Conservation (phyloP, 1,139 yeast genomes). For the Kurtzmaniella quercitrusa region DNA sequence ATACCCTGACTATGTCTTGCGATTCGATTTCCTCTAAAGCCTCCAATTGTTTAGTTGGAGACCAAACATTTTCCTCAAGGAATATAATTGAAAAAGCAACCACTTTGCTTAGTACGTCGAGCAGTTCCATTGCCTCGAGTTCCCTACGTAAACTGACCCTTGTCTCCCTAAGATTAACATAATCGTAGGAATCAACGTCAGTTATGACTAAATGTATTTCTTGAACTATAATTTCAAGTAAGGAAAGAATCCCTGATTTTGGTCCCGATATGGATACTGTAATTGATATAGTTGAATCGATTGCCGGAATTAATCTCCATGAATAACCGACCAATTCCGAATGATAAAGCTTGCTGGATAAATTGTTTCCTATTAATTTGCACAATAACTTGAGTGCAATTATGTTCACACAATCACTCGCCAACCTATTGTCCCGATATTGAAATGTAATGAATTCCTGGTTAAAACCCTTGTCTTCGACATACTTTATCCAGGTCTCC, state of each 20-base stretch:
- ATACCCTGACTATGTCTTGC: conserved; percentile 7
- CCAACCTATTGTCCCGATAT: conserved; percentile 22
- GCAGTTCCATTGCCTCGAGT: conserved; percentile 34
- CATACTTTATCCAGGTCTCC: conserved; percentile 52
- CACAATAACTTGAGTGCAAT: conserved; percentile 48
- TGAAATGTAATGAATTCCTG: conserved; percentile 42
- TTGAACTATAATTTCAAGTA: conserved; percentile 21
- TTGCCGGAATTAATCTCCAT: conserved; percentile 52
- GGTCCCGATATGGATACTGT: conserved; percentile 50
- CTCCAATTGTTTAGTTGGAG: conserved; percentile 44
- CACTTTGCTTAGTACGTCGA: conserved; percentile 38
- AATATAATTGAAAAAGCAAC: conserved; percentile 45
- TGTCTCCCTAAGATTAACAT: conserved; percentile 36
- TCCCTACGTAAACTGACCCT: conserved; percentile 40
- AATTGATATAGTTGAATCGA: conserved; percentile 47
- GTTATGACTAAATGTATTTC: conserved; percentile 14
- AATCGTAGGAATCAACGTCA: conserved; percentile 15
- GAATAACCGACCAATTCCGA: conserved; percentile 49
- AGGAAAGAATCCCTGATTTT: conserved; percentile 26
- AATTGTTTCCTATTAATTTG: conserved; percentile 36
- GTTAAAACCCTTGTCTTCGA: conserved; percentile 17
- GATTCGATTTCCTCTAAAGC: conserved; percentile 26
- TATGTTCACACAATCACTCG: conserved; percentile 27
- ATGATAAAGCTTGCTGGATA: conserved; percentile 43
- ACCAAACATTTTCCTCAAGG: conserved; percentile 51